phyloP scores from a whole-genome alignment of 2,329 filamentous ascomycete species.

The Acrocalymma vagum region DNA sequence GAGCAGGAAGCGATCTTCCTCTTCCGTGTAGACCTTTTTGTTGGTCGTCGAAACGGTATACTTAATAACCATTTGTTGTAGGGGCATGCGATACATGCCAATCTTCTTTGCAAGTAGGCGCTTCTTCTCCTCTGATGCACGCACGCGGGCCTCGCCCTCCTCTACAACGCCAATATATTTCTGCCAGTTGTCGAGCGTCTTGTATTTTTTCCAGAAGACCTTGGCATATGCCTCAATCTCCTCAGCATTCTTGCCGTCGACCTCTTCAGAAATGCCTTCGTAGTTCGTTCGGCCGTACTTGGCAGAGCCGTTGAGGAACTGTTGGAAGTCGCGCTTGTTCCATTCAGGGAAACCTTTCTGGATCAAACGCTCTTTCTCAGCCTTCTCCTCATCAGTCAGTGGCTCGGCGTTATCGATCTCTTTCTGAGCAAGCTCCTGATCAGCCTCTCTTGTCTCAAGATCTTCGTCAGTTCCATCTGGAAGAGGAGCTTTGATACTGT shows the following conservation, averaged over 20 bases:
- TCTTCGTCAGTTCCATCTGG: conserved; percentile 88
- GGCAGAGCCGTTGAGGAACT: conserved; percentile 94
- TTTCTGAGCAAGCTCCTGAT: conserved; percentile 85
- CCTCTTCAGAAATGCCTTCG: conserved; percentile 83
- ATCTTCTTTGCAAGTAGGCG: conserved; percentile 96
- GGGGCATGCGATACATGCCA: conserved; percentile 92
- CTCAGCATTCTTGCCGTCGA: conserved; percentile 85
- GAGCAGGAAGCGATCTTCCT: conserved; percentile 94
- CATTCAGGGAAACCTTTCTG: conserved; percentile 89
- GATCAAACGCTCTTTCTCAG: conserved; percentile 83
- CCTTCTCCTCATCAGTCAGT: conserved; percentile 87
- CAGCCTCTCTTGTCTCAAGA: conserved; percentile 83
- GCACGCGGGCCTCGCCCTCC: conserved; percentile 87
- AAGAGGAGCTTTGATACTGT: conserved; percentile 93
- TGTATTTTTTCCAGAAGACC: conserved; percentile 95
- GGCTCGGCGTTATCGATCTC: conserved; percentile 93
- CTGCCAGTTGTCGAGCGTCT: conserved; percentile 85
- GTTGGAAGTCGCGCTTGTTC: conserved; percentile 98
- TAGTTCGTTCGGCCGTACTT: conserved; percentile 91
- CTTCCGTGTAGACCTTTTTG: conserved; percentile 99
- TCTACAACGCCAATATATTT: conserved; percentile 92
- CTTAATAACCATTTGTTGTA: conserved; percentile 98
- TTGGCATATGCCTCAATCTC: conserved; percentile 93
- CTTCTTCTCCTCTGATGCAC: conserved; percentile 89
- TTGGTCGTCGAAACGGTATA: conserved; percentile 99